phyloP scores from a whole-genome alignment of 331 rosid genomes.

The Phaseolus coccineus region DNA sequence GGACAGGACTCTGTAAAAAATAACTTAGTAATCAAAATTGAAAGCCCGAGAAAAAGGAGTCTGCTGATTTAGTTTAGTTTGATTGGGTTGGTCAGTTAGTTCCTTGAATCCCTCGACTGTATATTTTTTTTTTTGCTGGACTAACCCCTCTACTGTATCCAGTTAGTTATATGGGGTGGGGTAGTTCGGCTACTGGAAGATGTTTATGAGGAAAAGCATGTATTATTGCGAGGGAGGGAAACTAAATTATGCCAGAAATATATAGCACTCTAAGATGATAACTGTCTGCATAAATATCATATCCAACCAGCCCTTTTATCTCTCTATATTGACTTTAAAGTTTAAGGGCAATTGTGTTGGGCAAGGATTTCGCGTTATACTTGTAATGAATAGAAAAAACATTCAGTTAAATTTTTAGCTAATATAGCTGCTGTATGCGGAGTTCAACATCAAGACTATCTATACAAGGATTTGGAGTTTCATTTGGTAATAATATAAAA shows the following conservation, averaged over 20 bases:
- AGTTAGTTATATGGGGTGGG: neutral
- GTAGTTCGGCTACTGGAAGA: slow-evolving; percentile 9
- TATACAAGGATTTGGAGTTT: slow-evolving; percentile 25
- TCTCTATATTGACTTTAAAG: neutral
- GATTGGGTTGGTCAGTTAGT: neutral
- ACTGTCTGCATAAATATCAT: neutral
- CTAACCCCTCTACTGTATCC: neutral
- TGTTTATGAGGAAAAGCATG: neutral
- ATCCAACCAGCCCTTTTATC: neutral
- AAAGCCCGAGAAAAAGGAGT: neutral
- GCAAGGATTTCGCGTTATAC: neutral
- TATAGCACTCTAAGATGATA: neutral
- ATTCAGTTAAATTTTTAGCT: slow-evolving; percentile 9
- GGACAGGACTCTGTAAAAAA: neutral
- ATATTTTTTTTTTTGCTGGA: no score
- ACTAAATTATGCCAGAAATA: neutral
- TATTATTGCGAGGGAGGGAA: neutral
- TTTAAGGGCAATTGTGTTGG: neutral
- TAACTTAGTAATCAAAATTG: neutral
- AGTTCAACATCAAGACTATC: slow-evolving; percentile 36
- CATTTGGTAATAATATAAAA: neutral
- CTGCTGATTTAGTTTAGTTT: neutral
- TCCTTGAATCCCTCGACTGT: neutral
- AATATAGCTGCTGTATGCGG: slow-evolving; percentile 4
- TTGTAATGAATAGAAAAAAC: neutral